Percentiles rank a stretch among this genome's conserved stretches.
Conservation (phyloP, 2,329 filamentous ascomycete species). For the Aaosphaeria arxii region DNA sequence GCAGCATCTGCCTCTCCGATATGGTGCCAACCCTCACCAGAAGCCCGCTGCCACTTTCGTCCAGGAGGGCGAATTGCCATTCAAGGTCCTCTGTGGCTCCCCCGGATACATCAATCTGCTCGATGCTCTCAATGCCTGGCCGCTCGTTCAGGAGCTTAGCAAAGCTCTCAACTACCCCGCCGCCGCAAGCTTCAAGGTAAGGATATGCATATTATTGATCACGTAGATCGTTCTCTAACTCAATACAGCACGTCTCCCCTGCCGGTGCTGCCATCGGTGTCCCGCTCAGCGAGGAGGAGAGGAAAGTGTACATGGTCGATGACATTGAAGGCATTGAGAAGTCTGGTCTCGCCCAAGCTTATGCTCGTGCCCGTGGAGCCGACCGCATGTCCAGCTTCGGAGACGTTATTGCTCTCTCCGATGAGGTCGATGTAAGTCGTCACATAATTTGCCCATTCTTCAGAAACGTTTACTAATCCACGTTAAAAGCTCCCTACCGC, state of each 20-base stretch:
- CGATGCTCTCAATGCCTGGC: conserved; percentile 95
- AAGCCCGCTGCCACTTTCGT: conserved; percentile 89
- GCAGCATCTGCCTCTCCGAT: conserved; percentile 83
- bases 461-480: background rate
- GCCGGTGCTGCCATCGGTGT: conserved; percentile 93
- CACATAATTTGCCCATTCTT: background rate
- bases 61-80: conserved; percentile 73
- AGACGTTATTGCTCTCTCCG: conserved; percentile 90
- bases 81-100: conserved; percentile 85
- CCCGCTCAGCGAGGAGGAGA: conserved; percentile 80
- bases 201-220: background rate
- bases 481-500: conserved; percentile 65
- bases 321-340: conserved; percentile 87
- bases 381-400: conserved; percentile 99
- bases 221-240: background rate
- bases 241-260: conserved; percentile 80
- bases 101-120: conserved; percentile 98
- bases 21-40: conserved; percentile 97
- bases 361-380: conserved; percentile 89
- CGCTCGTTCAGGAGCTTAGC: conserved; percentile 93
- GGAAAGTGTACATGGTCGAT: conserved; percentile 97
- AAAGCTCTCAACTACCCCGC: conserved; percentile 82
- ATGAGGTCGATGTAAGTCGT: conserved; percentile 70
- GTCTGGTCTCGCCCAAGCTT: conserved; percentile 86
- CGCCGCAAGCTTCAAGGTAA: conserved; percentile 80